Evolutionary conservation across 2,329 filamentous ascomycete genomes (phyloP), one percentile per base, ranked within the genome.

Genomic region (Fonsecaea erecta): DNA sequence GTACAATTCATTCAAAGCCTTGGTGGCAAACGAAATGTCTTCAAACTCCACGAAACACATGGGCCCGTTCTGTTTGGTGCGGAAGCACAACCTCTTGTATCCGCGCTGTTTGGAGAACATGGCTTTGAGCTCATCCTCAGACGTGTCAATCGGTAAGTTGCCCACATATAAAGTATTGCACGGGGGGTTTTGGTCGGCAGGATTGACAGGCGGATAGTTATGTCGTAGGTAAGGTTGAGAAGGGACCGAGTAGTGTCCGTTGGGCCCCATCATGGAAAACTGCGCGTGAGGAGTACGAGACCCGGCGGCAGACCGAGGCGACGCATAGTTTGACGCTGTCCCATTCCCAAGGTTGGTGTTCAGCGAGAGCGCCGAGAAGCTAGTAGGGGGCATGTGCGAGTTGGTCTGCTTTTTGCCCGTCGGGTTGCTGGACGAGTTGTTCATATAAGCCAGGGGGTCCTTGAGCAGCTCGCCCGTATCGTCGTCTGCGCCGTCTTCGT

Each of bases 41-140:
- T 98, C 94, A 72, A 98, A 99, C 77, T 99, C 95, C 40, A 99
- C 95, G 77, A 98, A 98, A 76, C 95, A 98, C 93, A 98, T 98
- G 1, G 94, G 94, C 0, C 94, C 94, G 72, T 97, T 97, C 70
- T 91, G 87, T 81, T 98, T 98, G 60, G 93, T 96, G 35, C 94
- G 87, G 83, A 97, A 97, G 75, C 93, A 97, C 7, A 99, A 87
- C 30, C 95, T 86, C 80, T 96, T 98, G 81, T 97, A 99, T 2
- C 95, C 95, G 54, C 93, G 89, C 76, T 96, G 92, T 78, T 93
- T 94, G 28, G 90, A 93, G 75, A 99, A 99, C 74, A 97, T 85
- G 24, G 90, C 87, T 79, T 98, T 98, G 62, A 99, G 85, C 77
- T 98, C 95, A 74, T 98, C 94, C 74, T 99, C 95, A 0, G 91